phyloP scores from a whole-genome alignment of 2,329 filamentous ascomycete genomes.

The Xylariales sp. region DNA sequence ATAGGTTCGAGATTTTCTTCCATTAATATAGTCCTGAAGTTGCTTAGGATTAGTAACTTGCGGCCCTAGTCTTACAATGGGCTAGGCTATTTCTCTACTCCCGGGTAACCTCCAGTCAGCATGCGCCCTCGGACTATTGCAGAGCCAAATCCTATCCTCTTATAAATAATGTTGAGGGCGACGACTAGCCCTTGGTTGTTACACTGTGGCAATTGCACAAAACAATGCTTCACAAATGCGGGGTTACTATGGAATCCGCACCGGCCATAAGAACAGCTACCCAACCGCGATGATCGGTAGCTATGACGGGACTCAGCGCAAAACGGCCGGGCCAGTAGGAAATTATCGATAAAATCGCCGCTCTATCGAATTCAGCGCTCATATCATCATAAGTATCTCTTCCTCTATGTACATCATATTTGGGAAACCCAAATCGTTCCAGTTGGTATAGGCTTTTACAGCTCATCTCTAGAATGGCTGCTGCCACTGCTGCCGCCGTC shows the following conservation, averaged over 20 bases:
- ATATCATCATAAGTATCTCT: conserved; percentile 27
- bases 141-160: no score
- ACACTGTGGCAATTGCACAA: no score
- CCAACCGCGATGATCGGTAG: not conserved
- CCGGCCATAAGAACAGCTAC: not conserved
- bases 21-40: no score
- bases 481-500: conserved; percentile 43
- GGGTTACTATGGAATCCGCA: not conserved
- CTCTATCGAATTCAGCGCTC: conserved; percentile 33
- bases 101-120: no score
- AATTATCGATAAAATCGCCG: not conserved
- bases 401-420: conserved; percentile 31
- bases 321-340: not conserved
- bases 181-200: no score
- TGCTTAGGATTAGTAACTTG: no score
- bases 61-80: no score
- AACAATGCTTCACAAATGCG: no score
- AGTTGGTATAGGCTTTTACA: conserved; percentile 51
- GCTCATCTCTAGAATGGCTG: conserved; percentile 58
- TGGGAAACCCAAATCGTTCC: conserved; percentile 19
- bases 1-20: no score
- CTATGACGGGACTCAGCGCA: not conserved
- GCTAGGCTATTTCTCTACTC: no score
- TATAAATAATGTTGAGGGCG: no score
- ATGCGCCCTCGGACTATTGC: no score